Percentiles rank a stretch among this genome's conserved stretches.
Conservation (phyloP, 2,329 filamentous ascomycete genomes). For the Zasmidium cellare region DNA sequence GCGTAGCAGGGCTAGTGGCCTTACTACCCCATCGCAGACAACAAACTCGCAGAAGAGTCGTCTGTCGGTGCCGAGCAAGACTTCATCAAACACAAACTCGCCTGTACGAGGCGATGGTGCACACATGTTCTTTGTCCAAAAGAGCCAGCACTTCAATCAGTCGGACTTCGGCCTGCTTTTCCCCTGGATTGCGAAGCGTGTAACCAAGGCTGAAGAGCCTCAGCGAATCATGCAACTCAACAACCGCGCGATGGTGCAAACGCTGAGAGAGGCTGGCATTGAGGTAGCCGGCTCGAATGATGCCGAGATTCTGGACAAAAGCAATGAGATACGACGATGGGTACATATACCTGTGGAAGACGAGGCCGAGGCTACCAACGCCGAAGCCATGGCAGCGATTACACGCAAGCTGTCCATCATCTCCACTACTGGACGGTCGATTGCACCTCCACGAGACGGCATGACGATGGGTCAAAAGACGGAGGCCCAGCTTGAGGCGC, state of each 20-base stretch:
- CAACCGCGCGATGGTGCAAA: constrained; percentile 76
- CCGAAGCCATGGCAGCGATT: constrained; percentile 17
- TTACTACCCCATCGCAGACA: constrained; percentile 22
- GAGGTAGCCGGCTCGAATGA: constrained; percentile 45
- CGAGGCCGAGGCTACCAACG: constrained; percentile 17
- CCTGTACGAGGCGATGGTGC: constrained; percentile 42
- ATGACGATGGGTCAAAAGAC: constrained; percentile 31
- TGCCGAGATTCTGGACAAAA: constrained; percentile 37
- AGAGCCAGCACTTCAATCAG: constrained; percentile 78
- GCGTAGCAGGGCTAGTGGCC: constrained; percentile 24
- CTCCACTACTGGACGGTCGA: constrained; percentile 16
- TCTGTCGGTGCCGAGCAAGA: not conserved
- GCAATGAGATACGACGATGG: constrained; percentile 27
- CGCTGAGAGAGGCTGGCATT: constrained; percentile 53
- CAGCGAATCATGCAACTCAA: constrained; percentile 81
- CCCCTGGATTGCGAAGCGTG: constrained; percentile 60
- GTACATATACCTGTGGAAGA: constrained; percentile 27
- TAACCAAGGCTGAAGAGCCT: constrained; percentile 63
- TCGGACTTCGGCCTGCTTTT: constrained; percentile 83
- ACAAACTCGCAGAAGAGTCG: constrained; percentile 11
- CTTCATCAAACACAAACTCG: constrained; percentile 4
- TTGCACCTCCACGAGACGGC: constrained; percentile 24
- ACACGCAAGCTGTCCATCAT: constrained; percentile 25
- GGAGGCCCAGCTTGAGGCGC: constrained; percentile 14
- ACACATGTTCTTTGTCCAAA: constrained; percentile 71